Evolutionary conservation across 2,329 filamentous ascomycete genomes (phyloP).

Genomic region (Aspergillus intermedius): DNA sequence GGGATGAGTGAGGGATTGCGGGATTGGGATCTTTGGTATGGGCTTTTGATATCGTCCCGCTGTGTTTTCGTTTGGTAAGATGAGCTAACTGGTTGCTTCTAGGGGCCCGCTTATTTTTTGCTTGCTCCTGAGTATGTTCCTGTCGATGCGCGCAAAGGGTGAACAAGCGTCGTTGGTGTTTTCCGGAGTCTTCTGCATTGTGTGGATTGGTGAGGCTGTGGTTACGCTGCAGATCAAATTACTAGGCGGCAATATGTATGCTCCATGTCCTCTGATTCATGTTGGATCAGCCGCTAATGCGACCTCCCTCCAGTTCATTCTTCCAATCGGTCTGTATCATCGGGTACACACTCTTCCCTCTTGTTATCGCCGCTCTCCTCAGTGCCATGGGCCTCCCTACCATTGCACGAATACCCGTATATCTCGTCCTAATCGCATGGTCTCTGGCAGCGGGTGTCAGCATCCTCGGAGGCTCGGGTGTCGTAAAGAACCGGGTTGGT

Average conservation of each 20-base stretch:
- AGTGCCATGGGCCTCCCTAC: conserved; percentile 74
- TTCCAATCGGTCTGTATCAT: conserved; percentile 97
- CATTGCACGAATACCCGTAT: conserved; percentile 82
- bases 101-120: conserved; percentile 93
- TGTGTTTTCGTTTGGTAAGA: background rate
- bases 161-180: conserved; percentile 87
- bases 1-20: conserved; percentile 82
- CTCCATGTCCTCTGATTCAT: conserved; percentile 17
- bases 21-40: conserved; percentile 91
- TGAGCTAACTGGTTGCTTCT: conserved; percentile 5
- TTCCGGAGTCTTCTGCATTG: conserved; percentile 89
- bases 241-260: conserved; percentile 92
- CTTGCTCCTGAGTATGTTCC: conserved; percentile 74
- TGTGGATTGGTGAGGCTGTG: conserved; percentile 94
- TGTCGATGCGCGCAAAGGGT: conserved; percentile 72
- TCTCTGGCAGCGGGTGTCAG: conserved; percentile 92
- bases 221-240: conserved; percentile 98
- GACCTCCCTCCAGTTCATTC: conserved; percentile 65
- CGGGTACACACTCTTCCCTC: conserved; percentile 93
- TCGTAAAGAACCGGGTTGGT: conserved; percentile 87
- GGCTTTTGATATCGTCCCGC: background rate
- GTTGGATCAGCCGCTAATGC: background rate
- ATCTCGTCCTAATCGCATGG: conserved; percentile 82
- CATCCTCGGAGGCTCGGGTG: conserved; percentile 89
- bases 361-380: conserved; percentile 85